Conservation (phyloP, 768 basidiomycete genomes). For the Nidula microcarpa region DNA sequence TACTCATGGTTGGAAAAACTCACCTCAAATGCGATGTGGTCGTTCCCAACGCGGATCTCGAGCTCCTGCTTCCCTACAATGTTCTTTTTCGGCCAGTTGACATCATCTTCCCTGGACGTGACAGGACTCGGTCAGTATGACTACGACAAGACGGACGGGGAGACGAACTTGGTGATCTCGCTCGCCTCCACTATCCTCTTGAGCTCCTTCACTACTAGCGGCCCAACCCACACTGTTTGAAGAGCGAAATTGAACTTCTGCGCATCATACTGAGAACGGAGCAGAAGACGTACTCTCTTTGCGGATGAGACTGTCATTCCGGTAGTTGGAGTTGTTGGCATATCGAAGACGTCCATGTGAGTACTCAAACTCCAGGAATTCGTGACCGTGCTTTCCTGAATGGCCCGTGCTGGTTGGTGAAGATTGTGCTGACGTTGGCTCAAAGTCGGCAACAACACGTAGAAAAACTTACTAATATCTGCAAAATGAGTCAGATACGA, state of each 20-base stretch:
- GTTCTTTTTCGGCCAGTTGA: constrained; percentile 98
- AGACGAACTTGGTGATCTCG: constrained; percentile 86
- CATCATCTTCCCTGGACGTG: constrained; percentile 85
- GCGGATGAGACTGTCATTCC: constrained; percentile 94
- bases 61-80: constrained; percentile 98
- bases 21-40: constrained; percentile 97
- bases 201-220: constrained; percentile 89
- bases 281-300: constrained; percentile 83
- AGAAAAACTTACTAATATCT: constrained; percentile 44
- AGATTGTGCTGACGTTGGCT: not conserved
- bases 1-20: constrained; percentile 12
- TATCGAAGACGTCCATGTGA: constrained; percentile 94
- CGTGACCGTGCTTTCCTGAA: constrained; percentile 96
- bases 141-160: not conserved
- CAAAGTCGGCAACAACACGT: not conserved
- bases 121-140: too few species aligned
- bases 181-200: constrained; percentile 91
- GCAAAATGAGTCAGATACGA: constrained; percentile 6
- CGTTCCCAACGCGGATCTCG: constrained; percentile 89
- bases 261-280: not conserved
- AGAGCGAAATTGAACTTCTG: constrained; percentile 1
- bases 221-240: constrained; percentile 87
- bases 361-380: constrained; percentile 98
- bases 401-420: constrained; percentile 77
- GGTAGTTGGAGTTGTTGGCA: constrained; percentile 99